phyloP scores from a whole-genome alignment of 805 yeast genomes.

The Monosporozyma yasuniensis region DNA sequence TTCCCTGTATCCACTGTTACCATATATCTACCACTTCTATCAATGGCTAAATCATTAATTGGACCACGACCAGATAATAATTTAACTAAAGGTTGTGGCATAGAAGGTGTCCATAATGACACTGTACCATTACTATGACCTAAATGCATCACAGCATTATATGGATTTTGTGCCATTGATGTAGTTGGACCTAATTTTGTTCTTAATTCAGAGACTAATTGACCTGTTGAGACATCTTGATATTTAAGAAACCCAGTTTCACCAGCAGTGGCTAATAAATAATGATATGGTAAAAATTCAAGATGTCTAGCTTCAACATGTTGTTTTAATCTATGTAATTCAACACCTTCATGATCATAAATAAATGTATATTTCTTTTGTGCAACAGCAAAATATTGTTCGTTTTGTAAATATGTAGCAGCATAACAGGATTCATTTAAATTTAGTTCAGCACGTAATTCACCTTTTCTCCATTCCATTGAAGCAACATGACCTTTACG shows the following conservation, averaged over 20 bases:
- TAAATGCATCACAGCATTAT: constrained; percentile 89
- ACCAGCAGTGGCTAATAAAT: constrained; percentile 78
- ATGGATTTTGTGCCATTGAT: constrained; percentile 82
- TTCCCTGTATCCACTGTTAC: constrained; percentile 86
- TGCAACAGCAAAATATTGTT: constrained; percentile 92
- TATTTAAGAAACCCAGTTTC: constrained; percentile 81
- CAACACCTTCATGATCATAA: constrained; percentile 85
- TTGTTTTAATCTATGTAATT: constrained; percentile 82
- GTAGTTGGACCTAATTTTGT: constrained; percentile 88
- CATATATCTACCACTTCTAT: constrained; percentile 91
- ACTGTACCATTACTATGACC: constrained; percentile 94
- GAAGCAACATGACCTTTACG: constrained; percentile 91
- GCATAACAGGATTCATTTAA: constrained; percentile 85
- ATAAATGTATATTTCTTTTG: constrained; percentile 91
- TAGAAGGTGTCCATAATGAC: constrained; percentile 85
- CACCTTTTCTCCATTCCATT: constrained; percentile 90
- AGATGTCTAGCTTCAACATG: constrained; percentile 78
- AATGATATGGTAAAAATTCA: constrained; percentile 90
- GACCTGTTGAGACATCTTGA: constrained; percentile 94
- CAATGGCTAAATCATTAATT: constrained; percentile 72
- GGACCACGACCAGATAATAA: constrained; percentile 80
- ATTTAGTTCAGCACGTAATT: constrained; percentile 69
- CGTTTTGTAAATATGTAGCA: constrained; percentile 83
- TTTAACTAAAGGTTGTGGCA: constrained; percentile 77
- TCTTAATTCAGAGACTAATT: constrained; percentile 68